phyloP scores from a whole-genome alignment of 2,329 filamentous ascomycete genomes.

The Penicillium sp. region DNA sequence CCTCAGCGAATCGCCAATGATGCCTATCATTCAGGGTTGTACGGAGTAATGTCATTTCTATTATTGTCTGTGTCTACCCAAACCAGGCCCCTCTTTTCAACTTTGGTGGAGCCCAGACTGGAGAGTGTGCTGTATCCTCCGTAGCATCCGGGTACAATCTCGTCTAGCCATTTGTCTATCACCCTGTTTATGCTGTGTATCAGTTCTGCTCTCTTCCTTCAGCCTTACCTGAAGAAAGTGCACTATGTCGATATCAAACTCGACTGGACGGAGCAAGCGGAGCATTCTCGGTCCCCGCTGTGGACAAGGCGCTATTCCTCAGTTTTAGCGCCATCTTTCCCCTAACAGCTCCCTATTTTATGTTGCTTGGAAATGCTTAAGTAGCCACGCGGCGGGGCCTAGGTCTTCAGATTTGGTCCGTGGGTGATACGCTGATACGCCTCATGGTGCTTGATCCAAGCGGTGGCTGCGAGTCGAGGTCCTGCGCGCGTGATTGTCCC shows the following conservation, averaged over 20 bases:
- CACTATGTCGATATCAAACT: background rate
- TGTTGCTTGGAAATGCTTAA: slow-evolving; percentile 15
- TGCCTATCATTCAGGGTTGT: too few species aligned
- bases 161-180: background rate
- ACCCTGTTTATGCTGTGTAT: too few species aligned
- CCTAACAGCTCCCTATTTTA: background rate
- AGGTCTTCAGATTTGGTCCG: slow-evolving; percentile 1
- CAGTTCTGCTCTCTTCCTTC: background rate
- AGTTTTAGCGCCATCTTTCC: background rate
- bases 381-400: slow-evolving; percentile 4
- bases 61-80: background rate
- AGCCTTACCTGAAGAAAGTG: background rate
- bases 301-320: slow-evolving; percentile 8
- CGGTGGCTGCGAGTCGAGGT: background rate
- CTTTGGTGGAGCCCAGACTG: slow-evolving; percentile 5
- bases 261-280: background rate
- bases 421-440: background rate
- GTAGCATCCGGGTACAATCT: slow-evolving; percentile 5
- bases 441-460: background rate
- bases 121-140: slow-evolving; percentile 4
- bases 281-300: slow-evolving; percentile 9
- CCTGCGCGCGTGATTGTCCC: background rate
- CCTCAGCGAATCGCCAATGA: background rate
- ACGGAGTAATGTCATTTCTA: background rate
- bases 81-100: slow-evolving; percentile 1